Conservation (phyloP, 2,329 filamentous ascomycete species). For the Botrytis deweyae region DNA sequence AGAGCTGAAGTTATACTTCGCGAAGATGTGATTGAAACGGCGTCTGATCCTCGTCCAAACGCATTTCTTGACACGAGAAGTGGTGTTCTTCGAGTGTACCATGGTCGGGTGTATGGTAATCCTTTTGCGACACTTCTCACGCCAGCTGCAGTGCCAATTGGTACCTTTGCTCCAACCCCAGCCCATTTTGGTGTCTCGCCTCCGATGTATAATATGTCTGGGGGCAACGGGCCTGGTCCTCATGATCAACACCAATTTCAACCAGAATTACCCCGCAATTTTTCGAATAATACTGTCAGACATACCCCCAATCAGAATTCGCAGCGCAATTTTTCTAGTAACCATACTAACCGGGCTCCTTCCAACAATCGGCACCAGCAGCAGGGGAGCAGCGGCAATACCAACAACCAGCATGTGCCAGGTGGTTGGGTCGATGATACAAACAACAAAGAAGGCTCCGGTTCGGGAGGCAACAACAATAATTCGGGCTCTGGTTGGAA, state of each 20-base stretch:
- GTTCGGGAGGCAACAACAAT: background rate
- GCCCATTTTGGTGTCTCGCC: constrained; percentile 39
- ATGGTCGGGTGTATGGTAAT: constrained; percentile 56
- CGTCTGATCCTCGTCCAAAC: constrained; percentile 56
- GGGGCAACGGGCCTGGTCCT: background rate
- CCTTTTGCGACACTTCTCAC: constrained; percentile 50
- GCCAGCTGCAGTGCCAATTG: constrained; percentile 42
- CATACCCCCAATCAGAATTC: constrained; percentile 7
- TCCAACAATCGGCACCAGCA: background rate
- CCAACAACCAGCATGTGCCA: constrained; percentile 22
- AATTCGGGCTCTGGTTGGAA: background rate
- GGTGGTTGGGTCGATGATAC: constrained; percentile 24
- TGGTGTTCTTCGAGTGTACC: constrained; percentile 56
- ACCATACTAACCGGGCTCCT: background rate
- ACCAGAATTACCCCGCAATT: background rate
- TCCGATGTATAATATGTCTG: constrained; percentile 10
- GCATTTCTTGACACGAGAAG: constrained; percentile 56
- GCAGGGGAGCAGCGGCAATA: background rate
- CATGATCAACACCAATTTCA: constrained; percentile 9
- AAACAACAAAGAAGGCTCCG: constrained; percentile 13
- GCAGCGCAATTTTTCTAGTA: constrained; percentile 7
- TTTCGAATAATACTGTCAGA: background rate
- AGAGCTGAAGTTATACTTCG: constrained; percentile 35
- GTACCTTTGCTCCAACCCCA: constrained; percentile 36
- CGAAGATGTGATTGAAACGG: constrained; percentile 54